Evolutionary conservation across 495 filamentous ascomycete species (phyloP), one percentile per base, ranked within the genome.

Genomic region (Parachaetomium inaequale): DNA sequence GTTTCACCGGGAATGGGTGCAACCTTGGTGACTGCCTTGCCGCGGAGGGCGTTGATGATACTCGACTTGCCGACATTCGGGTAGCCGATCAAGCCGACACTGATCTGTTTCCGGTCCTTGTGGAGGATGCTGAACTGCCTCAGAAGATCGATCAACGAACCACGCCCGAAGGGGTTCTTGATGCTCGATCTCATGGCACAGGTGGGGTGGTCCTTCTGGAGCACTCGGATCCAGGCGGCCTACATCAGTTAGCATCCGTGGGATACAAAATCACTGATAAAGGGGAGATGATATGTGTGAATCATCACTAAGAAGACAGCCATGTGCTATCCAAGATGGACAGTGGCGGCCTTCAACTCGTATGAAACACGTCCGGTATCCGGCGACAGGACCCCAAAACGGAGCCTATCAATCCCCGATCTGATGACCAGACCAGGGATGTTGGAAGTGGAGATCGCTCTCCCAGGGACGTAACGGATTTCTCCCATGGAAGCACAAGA

Each of bases 391-490:
- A 87, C 78, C 78, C 85, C 94, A 98, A 91, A 82, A 98, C 93
- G 92, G 88, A 80, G 82, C 74, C 79, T 72, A 74, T 85, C 89
- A 88, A 82, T 80, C 84, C 84, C 78, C 77, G 73, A 79, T 81
- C 75, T 72, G 71, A 81, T 63, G 66, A 77, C 74, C 72, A 71
- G 23, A 85, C 83, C 82, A 78, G 83, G 82, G 86, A 73, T 34
- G 55, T 73, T 65, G 88, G 87, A 84, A 75, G 80, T 72, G 81
- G 84, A 79, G 65, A 66, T 84, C 78, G 73, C 86, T 98, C 82
- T 98, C 87, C 93, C 95, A 97, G 89, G 83, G 89, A 86, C 88
- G 91, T 98, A 98, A 98, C 94, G 93, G 93, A 89, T 84, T 63
- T 50, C 82, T 83, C 85, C 88, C 90, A 95, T 84, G 69, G 84